Conservation (phyloP, 345 rosid genomes). For the Boechera divaricarpa region DNA sequence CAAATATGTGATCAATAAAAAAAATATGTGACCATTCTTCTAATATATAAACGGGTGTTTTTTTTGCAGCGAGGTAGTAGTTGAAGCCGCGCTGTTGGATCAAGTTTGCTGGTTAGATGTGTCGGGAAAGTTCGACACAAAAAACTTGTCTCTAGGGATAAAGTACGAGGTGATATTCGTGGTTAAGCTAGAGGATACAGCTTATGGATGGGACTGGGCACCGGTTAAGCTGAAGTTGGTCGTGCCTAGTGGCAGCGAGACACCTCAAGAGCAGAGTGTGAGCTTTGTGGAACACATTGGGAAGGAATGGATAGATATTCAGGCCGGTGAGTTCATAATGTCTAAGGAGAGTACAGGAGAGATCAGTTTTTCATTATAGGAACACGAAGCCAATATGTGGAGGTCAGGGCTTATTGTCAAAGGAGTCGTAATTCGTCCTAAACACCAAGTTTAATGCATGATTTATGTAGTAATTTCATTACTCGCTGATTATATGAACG, state of each 20-base stretch:
- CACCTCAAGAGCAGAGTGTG: slow-evolving; percentile 43
- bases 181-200: slow-evolving; percentile 47
- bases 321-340: slow-evolving; percentile 49
- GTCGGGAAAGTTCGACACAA: slow-evolving; percentile 43
- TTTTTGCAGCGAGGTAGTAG: not conserved
- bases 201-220: slow-evolving; percentile 52
- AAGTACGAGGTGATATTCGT: slow-evolving; percentile 48
- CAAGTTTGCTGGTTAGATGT: slow-evolving; percentile 60
- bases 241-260: slow-evolving; percentile 46
- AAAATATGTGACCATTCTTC: too few relatives aligned
- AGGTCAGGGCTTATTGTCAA: slow-evolving; percentile 57
- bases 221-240: slow-evolving; percentile 51
- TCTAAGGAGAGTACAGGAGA: slow-evolving; percentile 39
- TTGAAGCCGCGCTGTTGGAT: slow-evolving; percentile 52
- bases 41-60: too few relatives aligned
- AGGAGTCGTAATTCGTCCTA: slow-evolving; percentile 55
- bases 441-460: slow-evolving; percentile 6
- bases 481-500: not conserved
- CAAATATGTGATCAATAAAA: too few relatives aligned
- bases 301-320: slow-evolving; percentile 55
- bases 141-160: slow-evolving; percentile 48
- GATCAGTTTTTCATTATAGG: slow-evolving; percentile 54
- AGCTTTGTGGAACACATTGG: slow-evolving; percentile 43
- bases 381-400: slow-evolving; percentile 49
- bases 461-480: not conserved